Conservation (phyloP, 2,329 filamentous ascomycete species). For the Exophiala xenobiotica region DNA sequence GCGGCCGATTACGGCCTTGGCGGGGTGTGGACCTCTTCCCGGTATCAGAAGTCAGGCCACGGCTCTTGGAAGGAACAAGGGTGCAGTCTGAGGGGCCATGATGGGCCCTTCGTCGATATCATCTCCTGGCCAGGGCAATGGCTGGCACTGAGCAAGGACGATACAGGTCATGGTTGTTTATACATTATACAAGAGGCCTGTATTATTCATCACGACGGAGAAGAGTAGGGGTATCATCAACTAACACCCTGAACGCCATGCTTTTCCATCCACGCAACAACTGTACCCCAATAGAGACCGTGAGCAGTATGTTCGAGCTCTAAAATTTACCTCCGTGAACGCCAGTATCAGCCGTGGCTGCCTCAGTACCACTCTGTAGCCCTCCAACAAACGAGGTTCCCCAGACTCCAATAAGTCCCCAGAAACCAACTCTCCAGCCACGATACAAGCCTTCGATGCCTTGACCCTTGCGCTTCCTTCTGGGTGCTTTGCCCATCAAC, state of each 20-base stretch:
- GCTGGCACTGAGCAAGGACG: too few relatives aligned
- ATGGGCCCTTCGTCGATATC: too few relatives aligned
- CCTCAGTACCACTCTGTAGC: slow-evolving; percentile 25
- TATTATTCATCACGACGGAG: slow-evolving; percentile 8
- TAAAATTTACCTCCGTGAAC: slow-evolving; percentile 31
- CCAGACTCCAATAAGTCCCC: slow-evolving; percentile 57
- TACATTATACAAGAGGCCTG: not conserved
- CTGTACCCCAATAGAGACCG: not conserved
- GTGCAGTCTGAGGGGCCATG: too few relatives aligned
- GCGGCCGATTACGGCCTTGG: slow-evolving; percentile 20
- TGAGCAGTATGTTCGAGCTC: not conserved
- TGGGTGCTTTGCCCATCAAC: slow-evolving; percentile 40
- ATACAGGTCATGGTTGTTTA: too few relatives aligned
- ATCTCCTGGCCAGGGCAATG: too few relatives aligned
- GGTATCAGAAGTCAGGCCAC: slow-evolving; percentile 5
- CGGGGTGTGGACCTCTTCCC: slow-evolving; percentile 7
- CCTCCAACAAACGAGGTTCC: slow-evolving; percentile 47
- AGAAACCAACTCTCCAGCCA: slow-evolving; percentile 58
- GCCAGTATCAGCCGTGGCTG: slow-evolving; percentile 15
- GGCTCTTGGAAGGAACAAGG: too few relatives aligned
- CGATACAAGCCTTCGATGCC: slow-evolving; percentile 57
- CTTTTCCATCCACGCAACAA: not conserved
- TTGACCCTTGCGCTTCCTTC: slow-evolving; percentile 52
- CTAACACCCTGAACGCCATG: slow-evolving; percentile 15
- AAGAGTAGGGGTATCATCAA: slow-evolving; percentile 20